These are phyloP conservation scores for Hyaloscypha finlandica DNA, from an alignment of 495 filamentous ascomycete genomes.

Conservation along the genomic window DNA sequence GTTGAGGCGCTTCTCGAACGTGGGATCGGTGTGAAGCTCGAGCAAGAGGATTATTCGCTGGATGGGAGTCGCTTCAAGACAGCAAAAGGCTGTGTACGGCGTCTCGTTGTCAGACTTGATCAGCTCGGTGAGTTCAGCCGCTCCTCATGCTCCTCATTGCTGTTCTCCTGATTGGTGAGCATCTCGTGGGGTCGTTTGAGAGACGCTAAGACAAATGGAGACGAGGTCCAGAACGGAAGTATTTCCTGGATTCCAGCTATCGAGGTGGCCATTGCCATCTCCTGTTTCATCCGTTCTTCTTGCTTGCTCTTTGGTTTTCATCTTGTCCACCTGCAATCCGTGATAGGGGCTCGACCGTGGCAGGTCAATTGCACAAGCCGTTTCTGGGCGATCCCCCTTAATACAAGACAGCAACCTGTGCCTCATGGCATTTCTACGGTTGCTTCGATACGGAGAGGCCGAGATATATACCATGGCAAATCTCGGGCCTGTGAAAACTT, in stretches of 20 bases:
- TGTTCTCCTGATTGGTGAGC: neutral
- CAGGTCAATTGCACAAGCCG: neutral
- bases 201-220: neutral
- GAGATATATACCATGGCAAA: neutral
- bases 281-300: neutral
- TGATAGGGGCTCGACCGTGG: neutral
- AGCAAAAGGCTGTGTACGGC: neutral
- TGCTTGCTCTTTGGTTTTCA: neutral
- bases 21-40: neutral
- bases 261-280: neutral
- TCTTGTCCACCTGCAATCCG: neutral
- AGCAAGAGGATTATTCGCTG: neutral
- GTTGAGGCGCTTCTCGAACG: neutral
- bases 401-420: neutral
- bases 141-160: neutral
- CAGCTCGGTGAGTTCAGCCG: neutral
- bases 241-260: too few relatives aligned
- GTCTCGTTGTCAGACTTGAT: neutral
- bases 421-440: neutral
- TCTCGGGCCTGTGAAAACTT: neutral
- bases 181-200: neutral
- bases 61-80: neutral
- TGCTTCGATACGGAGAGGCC: neutral
- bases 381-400: neutral
- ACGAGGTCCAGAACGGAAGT: neutral